Evolutionary conservation across 306 rosid species (phyloP).

Genomic region (Astragalus membranaceus): DNA sequence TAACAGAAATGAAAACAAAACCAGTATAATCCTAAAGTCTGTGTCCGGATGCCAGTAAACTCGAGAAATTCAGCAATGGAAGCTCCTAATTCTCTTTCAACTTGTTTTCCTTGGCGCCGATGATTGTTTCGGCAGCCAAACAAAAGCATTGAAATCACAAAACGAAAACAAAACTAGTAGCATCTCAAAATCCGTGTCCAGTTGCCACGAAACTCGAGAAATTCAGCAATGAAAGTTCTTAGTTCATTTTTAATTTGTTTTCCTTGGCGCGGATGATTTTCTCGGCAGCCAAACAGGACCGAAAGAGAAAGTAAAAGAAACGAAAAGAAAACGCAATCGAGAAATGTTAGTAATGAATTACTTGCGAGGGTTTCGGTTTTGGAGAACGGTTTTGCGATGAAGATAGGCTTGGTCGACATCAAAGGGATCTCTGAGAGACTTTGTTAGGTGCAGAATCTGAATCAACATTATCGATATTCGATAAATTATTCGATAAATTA

Average conservation of each 20-base stretch:
- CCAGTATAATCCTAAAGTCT: no score
- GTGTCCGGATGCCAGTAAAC: not conserved
- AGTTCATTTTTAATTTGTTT: not conserved
- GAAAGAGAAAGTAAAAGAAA: not conserved
- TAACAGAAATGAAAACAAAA: no score
- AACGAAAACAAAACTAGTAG: not conserved
- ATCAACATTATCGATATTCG: conserved; percentile 28
- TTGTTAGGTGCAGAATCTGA: conserved; percentile 48
- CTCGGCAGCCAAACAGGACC: not conserved
- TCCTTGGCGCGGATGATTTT: not conserved
- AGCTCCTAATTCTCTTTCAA: not conserved
- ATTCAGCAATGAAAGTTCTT: not conserved
- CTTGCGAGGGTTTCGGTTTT: conserved; percentile 27
- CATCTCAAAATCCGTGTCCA: no score
- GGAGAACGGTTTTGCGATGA: conserved; percentile 37
- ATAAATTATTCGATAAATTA: not conserved
- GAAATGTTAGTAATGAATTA: not conserved
- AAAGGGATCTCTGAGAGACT: conserved; percentile 42
- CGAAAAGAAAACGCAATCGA: not conserved
- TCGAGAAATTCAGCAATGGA: not conserved
- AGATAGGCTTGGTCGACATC: conserved; percentile 43
- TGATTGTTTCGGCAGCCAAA: no score
- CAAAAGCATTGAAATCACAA: conserved; percentile 2
- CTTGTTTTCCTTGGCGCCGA: not conserved
- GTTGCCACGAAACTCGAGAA: not conserved